Percentiles rank a stretch among this genome's conserved stretches.
Conservation (phyloP, 2,329 filamentous ascomycete genomes). For the Metarhizium brunneum region DNA sequence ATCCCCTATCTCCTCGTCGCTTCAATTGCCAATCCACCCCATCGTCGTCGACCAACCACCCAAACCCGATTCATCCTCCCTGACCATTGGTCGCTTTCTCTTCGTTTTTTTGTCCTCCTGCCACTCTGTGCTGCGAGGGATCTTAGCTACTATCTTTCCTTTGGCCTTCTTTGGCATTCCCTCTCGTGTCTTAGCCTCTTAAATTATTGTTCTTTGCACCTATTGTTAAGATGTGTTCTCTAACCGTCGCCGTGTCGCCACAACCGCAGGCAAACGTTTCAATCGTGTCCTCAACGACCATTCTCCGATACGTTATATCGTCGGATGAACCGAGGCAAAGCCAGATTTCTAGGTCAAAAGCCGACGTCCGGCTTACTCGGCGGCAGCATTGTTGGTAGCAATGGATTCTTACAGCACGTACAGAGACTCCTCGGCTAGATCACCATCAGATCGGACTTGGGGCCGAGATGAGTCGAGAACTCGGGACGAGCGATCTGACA, state of each 20-base stretch:
- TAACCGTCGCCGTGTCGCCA: constrained; percentile 45
- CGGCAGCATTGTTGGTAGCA: not conserved
- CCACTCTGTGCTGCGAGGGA: constrained; percentile 1
- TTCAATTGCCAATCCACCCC: constrained; percentile 7
- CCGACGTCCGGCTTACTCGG: not conserved
- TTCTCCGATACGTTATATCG: not conserved
- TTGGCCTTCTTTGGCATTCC: constrained; percentile 18
- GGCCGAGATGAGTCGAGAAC: constrained; percentile 41
- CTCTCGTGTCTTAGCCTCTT: constrained; percentile 14
- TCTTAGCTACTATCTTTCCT: constrained; percentile 12
- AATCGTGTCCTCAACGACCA: constrained; percentile 6
- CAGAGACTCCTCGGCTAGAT: constrained; percentile 42
- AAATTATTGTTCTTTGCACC: constrained; percentile 13
- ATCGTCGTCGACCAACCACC: not conserved
- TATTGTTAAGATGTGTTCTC: constrained; percentile 37
- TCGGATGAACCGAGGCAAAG: constrained; percentile 2
- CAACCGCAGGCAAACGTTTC: constrained; percentile 35
- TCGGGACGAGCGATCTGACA: constrained; percentile 47
- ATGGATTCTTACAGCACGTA: constrained; percentile 50
- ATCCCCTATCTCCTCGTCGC: constrained; percentile 7
- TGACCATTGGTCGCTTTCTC: constrained; percentile 7
- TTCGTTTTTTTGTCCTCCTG: constrained; percentile 11
- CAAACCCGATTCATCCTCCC: not conserved
- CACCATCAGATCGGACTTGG: constrained; percentile 45
- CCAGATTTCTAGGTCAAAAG: not conserved